Evolutionary conservation across 257 asterid species (phyloP).

Genomic region (Mitragyna speciosa): DNA sequence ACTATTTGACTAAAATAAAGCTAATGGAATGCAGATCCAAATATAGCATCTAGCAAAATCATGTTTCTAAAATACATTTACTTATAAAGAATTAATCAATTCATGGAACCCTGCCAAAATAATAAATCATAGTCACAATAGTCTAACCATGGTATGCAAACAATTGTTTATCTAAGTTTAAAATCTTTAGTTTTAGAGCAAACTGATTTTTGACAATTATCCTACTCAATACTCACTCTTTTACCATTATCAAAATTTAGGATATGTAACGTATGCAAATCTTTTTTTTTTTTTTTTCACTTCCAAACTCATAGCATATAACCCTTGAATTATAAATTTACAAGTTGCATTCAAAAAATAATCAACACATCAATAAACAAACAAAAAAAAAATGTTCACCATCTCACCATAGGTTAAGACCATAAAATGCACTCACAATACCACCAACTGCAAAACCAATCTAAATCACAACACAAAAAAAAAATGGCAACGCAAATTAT

Average conservation of each 20-base stretch:
- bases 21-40: too few relatives aligned
- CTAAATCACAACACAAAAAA: slow-evolving; percentile 31
- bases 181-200: too few relatives aligned
- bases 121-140: too few relatives aligned
- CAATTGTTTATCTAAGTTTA: too few relatives aligned
- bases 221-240: not conserved
- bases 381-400: not conserved
- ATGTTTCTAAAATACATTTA: too few relatives aligned
- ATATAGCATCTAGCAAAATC: too few relatives aligned
- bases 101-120: too few relatives aligned
- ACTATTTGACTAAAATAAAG: too few relatives aligned
- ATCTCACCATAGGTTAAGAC: slow-evolving; percentile 67
- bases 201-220: not conserved
- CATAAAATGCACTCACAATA: slow-evolving; percentile 74
- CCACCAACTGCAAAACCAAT: slow-evolving; percentile 96
- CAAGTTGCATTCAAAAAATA: not conserved
- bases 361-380: not conserved
- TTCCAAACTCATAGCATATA: not conserved
- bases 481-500: not conserved
- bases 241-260: not conserved
- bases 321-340: not conserved
- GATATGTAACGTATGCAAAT: not conserved
- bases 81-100: too few relatives aligned
- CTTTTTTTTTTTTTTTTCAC: too few relatives aligned
- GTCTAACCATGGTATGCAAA: too few relatives aligned